Base-by-base conservation (phyloP, 306 rosid species). In the Pueraria montana region DNA sequence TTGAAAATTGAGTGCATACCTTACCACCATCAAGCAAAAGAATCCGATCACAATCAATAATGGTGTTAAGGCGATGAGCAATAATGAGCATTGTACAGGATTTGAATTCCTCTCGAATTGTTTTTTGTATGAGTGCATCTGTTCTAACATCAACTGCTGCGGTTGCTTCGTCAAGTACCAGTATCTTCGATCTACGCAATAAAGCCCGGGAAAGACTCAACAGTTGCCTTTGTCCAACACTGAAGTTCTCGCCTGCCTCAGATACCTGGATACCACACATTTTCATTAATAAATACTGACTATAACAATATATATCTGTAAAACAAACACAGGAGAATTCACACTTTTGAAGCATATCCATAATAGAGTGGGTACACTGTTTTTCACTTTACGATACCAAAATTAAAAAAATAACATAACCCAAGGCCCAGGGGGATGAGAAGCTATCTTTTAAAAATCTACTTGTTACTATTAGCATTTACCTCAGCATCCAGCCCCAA, bases 91-190 rank as follows among this genome's bases (percentile, higher is more conserved):
- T 96, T 8, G 98, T 93, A 82, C 97, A 92, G 7, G 96, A 91
- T 74, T 90, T 91, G 80, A 96, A 96, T 81, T 96, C 99, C 79
- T 93, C 98, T 52, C 97, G 91, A 49, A 96, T 91, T 46, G 98
- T 93, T 85, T 93, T 90, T 79, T 93, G 98, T 80, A 96, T 92
- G 55, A 96, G 93, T n/a, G 97, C 94, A 83, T 96, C 99, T 2
- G 99, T 96, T 66, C 90, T 85, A 75, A 96, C 99, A 87, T 96
- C 99, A 17, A 96, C 98, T 14, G 98, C 94, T 63, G 99, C 97
- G 32, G 99, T 96, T 75, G 99, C 98, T 83, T 96, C 99, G 10
- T 96, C 99, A 79, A 96, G 99, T 67, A 96, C 97, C 82, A 96
- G 89, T 69, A 96, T 91, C 88, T 91, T 96, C 26, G 98, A 96